Evolutionary conservation across 805 yeast genomes (phyloP), one percentile per base, ranked within the genome.

Genomic region (Blastobotrys peoriensis): DNA sequence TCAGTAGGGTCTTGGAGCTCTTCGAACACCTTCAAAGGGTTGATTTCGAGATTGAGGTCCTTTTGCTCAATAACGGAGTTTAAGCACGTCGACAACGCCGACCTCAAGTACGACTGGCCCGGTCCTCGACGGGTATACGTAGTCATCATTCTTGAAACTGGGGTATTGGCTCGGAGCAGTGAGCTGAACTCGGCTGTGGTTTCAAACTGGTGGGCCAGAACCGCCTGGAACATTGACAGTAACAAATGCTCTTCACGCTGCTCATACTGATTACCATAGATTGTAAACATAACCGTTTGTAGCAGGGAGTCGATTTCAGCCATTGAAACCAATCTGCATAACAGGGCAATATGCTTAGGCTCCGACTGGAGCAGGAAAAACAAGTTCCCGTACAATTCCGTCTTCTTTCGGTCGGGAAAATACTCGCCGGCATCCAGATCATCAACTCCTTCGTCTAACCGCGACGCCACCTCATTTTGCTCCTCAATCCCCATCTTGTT

Each of bases 181-280:
- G 67, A 60, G 2, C 64, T 52, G 36, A 62, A 60, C 39, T 66
- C 69, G 13, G 57, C 45, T 3, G 67, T 52, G 23, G 54, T 39
- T 5, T 66, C 69, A 40, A 66, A 65, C 45, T 66, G 68, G 28
- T 55, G 44, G 3, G 68, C 61, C 42, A 66, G 48, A 1, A 65
- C 69, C 9, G 60, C 59, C 46, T 63, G 68, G 41, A 66, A 63
- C 64, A 66, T 59, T n/a, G 63, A 52, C 35, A 66, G 52, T 43
- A 64, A 44, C 37, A 65, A 47, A 39, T 62, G 66, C 55, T 66
- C 70, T 50, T 66, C 70, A 21, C 69, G 60, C 46, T 62, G 63
- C 44, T 65, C 69, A 50, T 65, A 64, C 50, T 66, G 70, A 47
- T 66, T 66, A n/a, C 70, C 70, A 46, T 59, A 67, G 36, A 66